Evolutionary conservation across 177 flowering plant genomes (phyloP).

Genomic region (Vitis hybrid): DNA sequence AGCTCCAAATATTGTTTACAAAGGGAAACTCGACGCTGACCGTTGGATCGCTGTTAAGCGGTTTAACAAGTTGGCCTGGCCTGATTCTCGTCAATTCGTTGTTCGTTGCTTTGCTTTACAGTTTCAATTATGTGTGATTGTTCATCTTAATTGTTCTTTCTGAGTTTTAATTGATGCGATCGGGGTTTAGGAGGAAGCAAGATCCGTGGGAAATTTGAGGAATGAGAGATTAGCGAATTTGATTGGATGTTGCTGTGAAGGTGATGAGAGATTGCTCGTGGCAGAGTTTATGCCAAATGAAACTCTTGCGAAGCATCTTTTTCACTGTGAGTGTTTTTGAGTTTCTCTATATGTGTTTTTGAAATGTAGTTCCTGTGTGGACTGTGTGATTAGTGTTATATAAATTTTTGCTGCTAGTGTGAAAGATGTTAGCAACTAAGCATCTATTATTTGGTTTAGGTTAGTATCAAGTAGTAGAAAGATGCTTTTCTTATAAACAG

Average conservation of each 20-base stretch:
- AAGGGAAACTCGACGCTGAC: slow-evolving; percentile 51
- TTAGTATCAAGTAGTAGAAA: too few relatives aligned
- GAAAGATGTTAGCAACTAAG: neutral
- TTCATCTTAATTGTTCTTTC: neutral
- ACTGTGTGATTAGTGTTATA: too few relatives aligned
- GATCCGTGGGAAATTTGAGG: slow-evolving; percentile 63
- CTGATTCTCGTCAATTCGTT: slow-evolving; percentile 76
- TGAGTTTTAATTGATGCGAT: slow-evolving; percentile 7
- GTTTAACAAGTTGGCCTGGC: slow-evolving; percentile 75
- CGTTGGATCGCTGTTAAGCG: slow-evolving; percentile 75
- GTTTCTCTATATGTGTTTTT: neutral
- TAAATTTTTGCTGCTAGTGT: neutral
- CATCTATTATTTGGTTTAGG: too few relatives aligned
- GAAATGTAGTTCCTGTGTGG: neutral
- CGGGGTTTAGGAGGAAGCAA: slow-evolving; percentile 66
- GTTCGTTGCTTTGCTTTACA: slow-evolving; percentile 30
- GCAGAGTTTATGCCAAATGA: slow-evolving; percentile 91
- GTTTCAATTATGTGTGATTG: neutral
- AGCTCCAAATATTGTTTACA: slow-evolving; percentile 83
- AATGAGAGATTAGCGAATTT: slow-evolving; percentile 77
- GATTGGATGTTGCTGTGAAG: slow-evolving; percentile 77
- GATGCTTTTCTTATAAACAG: too few relatives aligned
- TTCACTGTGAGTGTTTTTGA: slow-evolving; percentile 59
- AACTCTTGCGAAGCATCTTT: slow-evolving; percentile 82
- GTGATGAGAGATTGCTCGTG: slow-evolving; percentile 79